Base-by-base conservation (phyloP, 371 early-diverging fungal genomes). In the Syncephalastrum racemosum region DNA sequence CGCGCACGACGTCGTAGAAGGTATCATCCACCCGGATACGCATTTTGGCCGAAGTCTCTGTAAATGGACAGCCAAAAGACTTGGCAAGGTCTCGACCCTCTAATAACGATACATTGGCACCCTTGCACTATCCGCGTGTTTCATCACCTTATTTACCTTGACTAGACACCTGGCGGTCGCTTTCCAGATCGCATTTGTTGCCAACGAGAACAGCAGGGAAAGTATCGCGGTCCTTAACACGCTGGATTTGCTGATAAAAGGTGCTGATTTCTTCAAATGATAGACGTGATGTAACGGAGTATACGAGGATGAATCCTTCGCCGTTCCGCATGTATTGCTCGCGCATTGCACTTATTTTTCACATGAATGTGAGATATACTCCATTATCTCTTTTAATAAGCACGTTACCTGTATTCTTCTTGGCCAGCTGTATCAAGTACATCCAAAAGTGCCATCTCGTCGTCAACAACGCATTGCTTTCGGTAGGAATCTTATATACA, bases 31-130 rank as follows among this genome's bases (percentile, higher is more conserved):
- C 96, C 68, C 95, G 94, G 54, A 90, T 85, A 49, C 88, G 86
- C 49, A 85, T 82, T 67, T 90, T 89, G 40, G 97, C 97, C 23
- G 91, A 91, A n/a, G 96, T 94, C 75, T 97, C 97, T 44, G 92
- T 82, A 75, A 93, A 90, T 40, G 80, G 77, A 62, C 92, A 90
- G 12, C 79, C 79, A 62, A 91, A 90, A 27, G 70, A 62, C 57
- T 80, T 75, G 12, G 96, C 94, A 22, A 90, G 82, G 24, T 91
- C 94, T 46, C 83, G 70, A 16, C 93, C 98, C 80, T 93, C 94
- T 75, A 59, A 19, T 25, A 24, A 27, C 19, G 4, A 39, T 10
- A 14, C 14, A 24, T 7, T 41, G 43, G 23, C 23, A 20, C 42
- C 24, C 31, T 27, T 50, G 16, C 2, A 8, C 15, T 22, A 14